These are phyloP conservation scores for Strigomonas galati DNA, from an alignment of 208 protist genomes.

Conservation along the genomic window DNA sequence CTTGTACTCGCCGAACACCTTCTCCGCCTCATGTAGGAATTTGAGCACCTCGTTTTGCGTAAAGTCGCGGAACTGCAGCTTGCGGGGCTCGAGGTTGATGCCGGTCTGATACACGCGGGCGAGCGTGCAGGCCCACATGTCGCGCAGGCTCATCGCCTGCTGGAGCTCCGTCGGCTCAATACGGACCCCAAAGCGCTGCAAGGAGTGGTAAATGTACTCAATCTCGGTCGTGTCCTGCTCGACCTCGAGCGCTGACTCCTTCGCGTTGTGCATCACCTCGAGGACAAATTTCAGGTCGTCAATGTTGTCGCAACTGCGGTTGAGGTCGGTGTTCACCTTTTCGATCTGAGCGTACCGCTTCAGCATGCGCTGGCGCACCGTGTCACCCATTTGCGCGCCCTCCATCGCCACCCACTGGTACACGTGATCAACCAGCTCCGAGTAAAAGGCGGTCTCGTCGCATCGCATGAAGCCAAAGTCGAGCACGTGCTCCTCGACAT, in stretches of 20 bases:
- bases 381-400: slow-evolving; percentile 92
- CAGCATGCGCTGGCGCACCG: slow-evolving; percentile 68
- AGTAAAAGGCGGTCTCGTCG: slow-evolving; percentile 88
- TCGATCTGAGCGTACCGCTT: slow-evolving; percentile 73
- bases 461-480: slow-evolving; percentile 96
- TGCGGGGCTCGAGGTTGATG: slow-evolving; percentile 85
- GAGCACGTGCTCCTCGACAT: slow-evolving; percentile 77
- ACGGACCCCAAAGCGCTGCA: slow-evolving; percentile 89
- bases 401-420: slow-evolving; percentile 93
- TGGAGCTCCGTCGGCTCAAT: slow-evolving; percentile 76
- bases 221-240: slow-evolving; percentile 94
- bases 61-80: slow-evolving; percentile 93
- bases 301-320: slow-evolving; percentile 87
- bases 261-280: slow-evolving; percentile 91
- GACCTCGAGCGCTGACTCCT: slow-evolving; percentile 84
- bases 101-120: slow-evolving; percentile 69
- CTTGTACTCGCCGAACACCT: slow-evolving; percentile 71
- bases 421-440: slow-evolving; percentile 89
- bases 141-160: slow-evolving; percentile 72
- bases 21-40: slow-evolving; percentile 65
- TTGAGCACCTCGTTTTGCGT: slow-evolving; percentile 87
- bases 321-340: slow-evolving; percentile 87
- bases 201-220: slow-evolving; percentile 93
- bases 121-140: slow-evolving; percentile 87
- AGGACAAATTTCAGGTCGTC: slow-evolving; percentile 97